Evolutionary conservation across 805 yeast species (phyloP).

Genomic region (Saccharomycopsis sp.): DNA sequence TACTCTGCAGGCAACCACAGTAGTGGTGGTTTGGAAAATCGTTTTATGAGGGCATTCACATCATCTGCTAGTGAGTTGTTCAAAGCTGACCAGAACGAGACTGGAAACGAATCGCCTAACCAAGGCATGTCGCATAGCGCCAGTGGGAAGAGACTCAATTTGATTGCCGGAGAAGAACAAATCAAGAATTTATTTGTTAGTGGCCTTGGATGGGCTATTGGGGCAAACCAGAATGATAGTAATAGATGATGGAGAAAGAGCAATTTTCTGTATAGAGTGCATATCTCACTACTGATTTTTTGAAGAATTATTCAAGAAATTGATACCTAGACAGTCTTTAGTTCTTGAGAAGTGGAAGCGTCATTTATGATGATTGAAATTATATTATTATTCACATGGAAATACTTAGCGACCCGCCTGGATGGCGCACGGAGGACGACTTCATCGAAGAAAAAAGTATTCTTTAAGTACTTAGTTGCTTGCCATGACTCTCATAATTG

Average conservation of each 20-base stretch:
- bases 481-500: no score
- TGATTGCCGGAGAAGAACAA: conserved; percentile 29
- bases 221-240: conserved; percentile 31
- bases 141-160: conserved; percentile 7
- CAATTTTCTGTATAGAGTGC: no score
- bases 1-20: conserved; percentile 2
- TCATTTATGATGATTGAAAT: no score
- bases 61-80: conserved; percentile 20
- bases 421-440: no score
- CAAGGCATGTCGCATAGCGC: conserved; percentile 4
- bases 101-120: not conserved
- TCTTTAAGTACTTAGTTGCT: no score
- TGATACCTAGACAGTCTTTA: no score
- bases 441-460: no score
- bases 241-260: conserved; percentile 6
- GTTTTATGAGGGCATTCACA: conserved; percentile 19
- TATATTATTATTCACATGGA: no score
- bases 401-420: no score
- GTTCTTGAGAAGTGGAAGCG: no score
- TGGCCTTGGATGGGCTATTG: conserved; percentile 58
- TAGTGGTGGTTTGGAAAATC: conserved; percentile 7
- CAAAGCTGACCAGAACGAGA: conserved; percentile 7
- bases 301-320: no score
- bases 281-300: no score
- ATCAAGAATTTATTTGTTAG: conserved; percentile 42